Evolutionary conservation across 352 stramenopile genomes (phyloP).

Genomic region (Pythium aquatile): DNA sequence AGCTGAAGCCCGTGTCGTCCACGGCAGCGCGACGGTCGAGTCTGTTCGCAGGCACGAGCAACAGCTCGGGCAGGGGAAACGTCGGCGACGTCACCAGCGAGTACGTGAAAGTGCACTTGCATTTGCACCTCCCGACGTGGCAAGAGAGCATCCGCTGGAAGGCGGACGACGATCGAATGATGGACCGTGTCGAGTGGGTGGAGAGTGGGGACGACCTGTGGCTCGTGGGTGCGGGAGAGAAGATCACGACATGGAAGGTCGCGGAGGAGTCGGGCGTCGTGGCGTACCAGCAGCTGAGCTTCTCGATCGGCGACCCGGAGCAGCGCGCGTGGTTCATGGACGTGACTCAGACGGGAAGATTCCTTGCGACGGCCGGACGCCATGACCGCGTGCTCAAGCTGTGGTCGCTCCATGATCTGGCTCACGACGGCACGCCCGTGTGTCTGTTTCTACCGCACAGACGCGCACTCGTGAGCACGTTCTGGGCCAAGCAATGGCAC

Average conservation of each 20-base stretch:
- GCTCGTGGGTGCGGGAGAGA: slow-evolving; percentile 62
- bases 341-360: slow-evolving; percentile 55
- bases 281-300: slow-evolving; percentile 69
- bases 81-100: slow-evolving; percentile 30
- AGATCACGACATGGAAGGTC: slow-evolving; percentile 81
- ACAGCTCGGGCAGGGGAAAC: background rate
- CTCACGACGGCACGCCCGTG: slow-evolving; percentile 49
- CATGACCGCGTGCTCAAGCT: slow-evolving; percentile 78
- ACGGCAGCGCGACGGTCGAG: slow-evolving; percentile 13
- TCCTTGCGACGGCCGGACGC: slow-evolving; percentile 50
- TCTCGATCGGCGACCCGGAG: slow-evolving; percentile 35
- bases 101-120: slow-evolving; percentile 69
- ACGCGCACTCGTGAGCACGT: slow-evolving; percentile 48
- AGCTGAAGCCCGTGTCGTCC: slow-evolving; percentile 23
- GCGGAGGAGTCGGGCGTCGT: slow-evolving; percentile 76
- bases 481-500: slow-evolving; percentile 59
- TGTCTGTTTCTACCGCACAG: slow-evolving; percentile 63
- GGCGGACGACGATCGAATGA: slow-evolving; percentile 44
- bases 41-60: slow-evolving; percentile 10
- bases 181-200: slow-evolving; percentile 76
- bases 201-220: slow-evolving; percentile 70
- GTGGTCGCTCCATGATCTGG: slow-evolving; percentile 53
- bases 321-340: slow-evolving; percentile 53
- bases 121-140: slow-evolving; percentile 67
- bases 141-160: slow-evolving; percentile 70